Percentiles rank a stretch among this genome's conserved stretches.
Conservation (phyloP, 139 green algal genomes). For the Tetradesmus lagerheimii region DNA sequence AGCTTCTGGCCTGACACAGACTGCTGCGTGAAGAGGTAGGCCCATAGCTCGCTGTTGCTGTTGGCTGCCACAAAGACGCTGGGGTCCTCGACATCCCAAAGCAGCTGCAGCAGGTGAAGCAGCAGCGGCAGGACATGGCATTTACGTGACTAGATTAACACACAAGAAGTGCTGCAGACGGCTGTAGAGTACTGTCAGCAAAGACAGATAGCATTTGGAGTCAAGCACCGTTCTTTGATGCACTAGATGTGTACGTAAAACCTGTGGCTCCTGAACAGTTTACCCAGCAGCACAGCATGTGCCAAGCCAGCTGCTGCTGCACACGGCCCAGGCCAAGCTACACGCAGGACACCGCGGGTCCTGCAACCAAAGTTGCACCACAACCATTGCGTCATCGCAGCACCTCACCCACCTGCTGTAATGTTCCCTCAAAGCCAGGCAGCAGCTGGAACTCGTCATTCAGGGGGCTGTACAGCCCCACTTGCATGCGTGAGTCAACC, state of each 20-base stretch:
- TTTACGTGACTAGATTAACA: background rate
- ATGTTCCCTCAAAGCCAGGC: slow-evolving; percentile 46
- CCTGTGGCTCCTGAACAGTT: too few relatives aligned
- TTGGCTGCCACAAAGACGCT: slow-evolving; percentile 67
- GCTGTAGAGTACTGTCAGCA: too few relatives aligned
- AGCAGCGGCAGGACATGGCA: background rate
- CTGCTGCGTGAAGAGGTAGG: slow-evolving; percentile 61
- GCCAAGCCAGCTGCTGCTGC: too few relatives aligned
- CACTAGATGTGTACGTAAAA: too few relatives aligned
- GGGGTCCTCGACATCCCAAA: slow-evolving; percentile 78
- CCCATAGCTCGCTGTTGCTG: slow-evolving; percentile 48
- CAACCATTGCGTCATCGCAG: background rate
- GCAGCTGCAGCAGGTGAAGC: slow-evolving; percentile 51
- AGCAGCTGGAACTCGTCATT: slow-evolving; percentile 71
- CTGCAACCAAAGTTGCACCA: too few relatives aligned
- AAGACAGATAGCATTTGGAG: too few relatives aligned
- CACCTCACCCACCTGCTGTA: slow-evolving; percentile 31
- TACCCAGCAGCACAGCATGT: too few relatives aligned
- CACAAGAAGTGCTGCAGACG: too few relatives aligned
- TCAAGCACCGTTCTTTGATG: too few relatives aligned
- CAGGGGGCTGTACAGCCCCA: slow-evolving; percentile 78
- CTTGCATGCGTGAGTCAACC: slow-evolving; percentile 61
- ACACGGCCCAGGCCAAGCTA: too few relatives aligned
- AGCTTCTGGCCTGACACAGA: slow-evolving; percentile 59
- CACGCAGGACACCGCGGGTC: too few relatives aligned